phyloP scores from a whole-genome alignment of 148 eudicot genomes.

The Vaccinium darrowii region DNA sequence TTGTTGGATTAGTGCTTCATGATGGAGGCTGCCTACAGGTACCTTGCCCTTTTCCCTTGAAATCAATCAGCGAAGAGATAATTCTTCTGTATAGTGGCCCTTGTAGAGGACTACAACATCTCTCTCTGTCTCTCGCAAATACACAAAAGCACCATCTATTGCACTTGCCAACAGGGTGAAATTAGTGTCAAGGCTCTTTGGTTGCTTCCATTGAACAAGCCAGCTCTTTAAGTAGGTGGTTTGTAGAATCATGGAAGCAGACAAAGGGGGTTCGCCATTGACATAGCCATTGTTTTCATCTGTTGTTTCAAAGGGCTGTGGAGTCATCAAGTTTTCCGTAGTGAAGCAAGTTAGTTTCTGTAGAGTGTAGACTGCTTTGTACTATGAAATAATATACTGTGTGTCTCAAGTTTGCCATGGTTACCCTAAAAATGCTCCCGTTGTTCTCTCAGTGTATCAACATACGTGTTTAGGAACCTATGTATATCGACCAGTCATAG shows the following conservation, averaged over 20 bases:
- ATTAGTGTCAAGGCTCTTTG: not conserved
- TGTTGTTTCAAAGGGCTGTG: not conserved
- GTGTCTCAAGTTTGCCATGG: no score
- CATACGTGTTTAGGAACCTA: no score
- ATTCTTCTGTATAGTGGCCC: not conserved
- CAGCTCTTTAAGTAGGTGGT: not conserved
- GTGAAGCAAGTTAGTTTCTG: no score
- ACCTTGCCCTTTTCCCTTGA: not conserved
- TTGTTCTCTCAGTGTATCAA: no score
- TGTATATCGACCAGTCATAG: no score
- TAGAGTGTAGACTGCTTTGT: no score
- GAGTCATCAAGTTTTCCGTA: no score
- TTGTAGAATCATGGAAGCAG: slow-evolving; percentile 1
- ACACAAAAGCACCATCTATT: not conserved
- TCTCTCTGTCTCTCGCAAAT: not conserved
- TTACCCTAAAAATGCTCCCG: no score
- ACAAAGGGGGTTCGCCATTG: not conserved
- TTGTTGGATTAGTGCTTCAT: slow-evolving; percentile 70
- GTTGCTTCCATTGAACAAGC: not conserved
- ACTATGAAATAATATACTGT: no score
- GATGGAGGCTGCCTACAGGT: slow-evolving; percentile 98
- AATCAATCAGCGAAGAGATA: not conserved
- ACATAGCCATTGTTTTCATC: not conserved
- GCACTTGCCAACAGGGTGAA: not conserved
- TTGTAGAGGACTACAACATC: not conserved